A percentile compares a stretch with the other conserved stretches of the same genome.
phyloP scores from a whole-genome alignment of 2,329 filamentous ascomycete genomes.

The Alternaria sp. region DNA sequence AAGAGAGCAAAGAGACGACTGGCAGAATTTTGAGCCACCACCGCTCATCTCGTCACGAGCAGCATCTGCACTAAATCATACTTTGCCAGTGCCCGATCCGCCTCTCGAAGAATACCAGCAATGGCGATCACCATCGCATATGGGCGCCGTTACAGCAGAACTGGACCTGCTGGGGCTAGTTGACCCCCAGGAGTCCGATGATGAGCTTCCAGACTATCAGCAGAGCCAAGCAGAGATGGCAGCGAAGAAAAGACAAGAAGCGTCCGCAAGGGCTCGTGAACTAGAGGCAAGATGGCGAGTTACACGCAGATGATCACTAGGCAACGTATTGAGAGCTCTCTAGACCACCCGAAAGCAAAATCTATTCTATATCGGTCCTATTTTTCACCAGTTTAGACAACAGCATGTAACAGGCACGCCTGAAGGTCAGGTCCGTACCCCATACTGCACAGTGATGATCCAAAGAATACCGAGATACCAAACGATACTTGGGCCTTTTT shows the following conservation, averaged over 20 bases:
- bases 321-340: background rate
- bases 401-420: background rate
- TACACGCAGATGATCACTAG: slow-evolving; percentile 16
- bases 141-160: slow-evolving; percentile 42
- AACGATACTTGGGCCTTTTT: background rate
- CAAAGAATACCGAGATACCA: background rate
- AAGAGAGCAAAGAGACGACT: slow-evolving; percentile 26
- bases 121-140: slow-evolving; percentile 28
- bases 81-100: slow-evolving; percentile 14
- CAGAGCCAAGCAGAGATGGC: slow-evolving; percentile 59
- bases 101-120: slow-evolving; percentile 24
- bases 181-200: slow-evolving; percentile 42
- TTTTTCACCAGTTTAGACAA: background rate
- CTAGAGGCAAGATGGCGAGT: slow-evolving; percentile 55
- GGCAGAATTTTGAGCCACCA: slow-evolving; percentile 42
- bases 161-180: slow-evolving; percentile 44
- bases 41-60: slow-evolving; percentile 18
- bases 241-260: slow-evolving; percentile 51
- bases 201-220: slow-evolving; percentile 58
- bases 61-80: slow-evolving; percentile 21
- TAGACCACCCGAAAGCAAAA: background rate
- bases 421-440: background rate
- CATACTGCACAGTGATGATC: background rate
- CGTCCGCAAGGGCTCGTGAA: slow-evolving; percentile 56
- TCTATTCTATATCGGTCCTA: background rate